These are phyloP conservation scores for Apiospora phragmitis DNA, from an alignment of 2,329 filamentous ascomycete genomes.

Conservation along the genomic window DNA sequence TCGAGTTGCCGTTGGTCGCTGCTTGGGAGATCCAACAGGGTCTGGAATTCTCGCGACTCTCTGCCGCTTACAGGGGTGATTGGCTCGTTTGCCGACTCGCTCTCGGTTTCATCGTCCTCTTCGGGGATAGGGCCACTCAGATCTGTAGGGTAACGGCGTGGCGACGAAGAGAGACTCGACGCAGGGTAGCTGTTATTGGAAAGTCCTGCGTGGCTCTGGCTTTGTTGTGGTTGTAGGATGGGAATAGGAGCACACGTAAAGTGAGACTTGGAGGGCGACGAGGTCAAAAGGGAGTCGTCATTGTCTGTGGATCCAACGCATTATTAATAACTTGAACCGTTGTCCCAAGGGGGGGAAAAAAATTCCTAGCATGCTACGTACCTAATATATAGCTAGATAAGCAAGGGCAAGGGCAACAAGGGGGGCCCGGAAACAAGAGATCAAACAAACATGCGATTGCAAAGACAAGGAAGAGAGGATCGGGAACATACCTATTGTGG, in stretches of 20 bases:
- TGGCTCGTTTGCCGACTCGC: slow-evolving; percentile 60
- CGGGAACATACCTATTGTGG: slow-evolving; percentile 3
- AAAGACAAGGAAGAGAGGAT: not conserved
- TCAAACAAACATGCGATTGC: slow-evolving; percentile 8
- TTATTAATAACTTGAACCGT: slow-evolving; percentile 8
- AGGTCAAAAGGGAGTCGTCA: slow-evolving; percentile 7
- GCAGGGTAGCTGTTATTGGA: slow-evolving; percentile 9
- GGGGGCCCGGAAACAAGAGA: slow-evolving; percentile 5
- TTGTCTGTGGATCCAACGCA: not conserved
- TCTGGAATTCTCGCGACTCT: slow-evolving; percentile 56
- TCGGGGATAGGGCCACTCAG: slow-evolving; percentile 55
- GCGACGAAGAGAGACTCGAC: slow-evolving; percentile 34
- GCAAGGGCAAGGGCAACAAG: slow-evolving; percentile 2
- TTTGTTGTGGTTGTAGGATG: not conserved
- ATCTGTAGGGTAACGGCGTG: slow-evolving; percentile 50
- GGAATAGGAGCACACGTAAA: slow-evolving; percentile 12
- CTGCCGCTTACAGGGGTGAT: slow-evolving; percentile 61
- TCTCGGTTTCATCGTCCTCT: slow-evolving; percentile 60
- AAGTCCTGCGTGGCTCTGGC: not conserved
- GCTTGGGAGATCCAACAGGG: slow-evolving; percentile 23
- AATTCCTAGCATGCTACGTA: not conserved
- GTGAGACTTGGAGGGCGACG: slow-evolving; percentile 15
- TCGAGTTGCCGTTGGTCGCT: not conserved
- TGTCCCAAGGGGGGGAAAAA: not conserved
- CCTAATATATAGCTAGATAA: not conserved